Evolutionary conservation across 176 grass and related monocot species (phyloP), one percentile per base, ranked within the genome.

Genomic region (Musa schizocarpa): DNA sequence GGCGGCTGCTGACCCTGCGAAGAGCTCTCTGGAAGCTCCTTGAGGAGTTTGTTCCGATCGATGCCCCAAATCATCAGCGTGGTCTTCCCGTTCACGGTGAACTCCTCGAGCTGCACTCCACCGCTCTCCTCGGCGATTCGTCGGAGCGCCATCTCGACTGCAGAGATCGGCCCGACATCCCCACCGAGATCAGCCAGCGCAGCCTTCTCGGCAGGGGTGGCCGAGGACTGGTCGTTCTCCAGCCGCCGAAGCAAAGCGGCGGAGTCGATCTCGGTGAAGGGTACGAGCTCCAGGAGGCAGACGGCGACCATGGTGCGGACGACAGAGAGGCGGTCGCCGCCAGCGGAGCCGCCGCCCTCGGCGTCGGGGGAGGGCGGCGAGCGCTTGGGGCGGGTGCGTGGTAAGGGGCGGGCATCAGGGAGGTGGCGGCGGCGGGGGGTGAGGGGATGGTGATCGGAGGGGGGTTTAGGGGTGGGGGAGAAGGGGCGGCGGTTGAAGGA

Each of bases 51-150:
- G 79, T 75, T 98, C 74, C 95, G 86, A 89, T 94, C 95, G 50
- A 98, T 94, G 52, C 80, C 88, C 90, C 95, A 91, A 61, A 98
- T 85, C 90, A 98, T 94, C 27, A 90, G 73, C 87, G 89, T 85
- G 58, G 87, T 80, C 75, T 91, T 92, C 53, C 90, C 95, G 43
- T 86, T 91, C 70, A 98, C 82, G 63, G 89, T 72, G 78, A 92
- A 85, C 69, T 98, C 95, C 80, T 93, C 90, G 53, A 87, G 81
- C 78, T 98, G 95, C 53, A 94, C 82, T 19, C 84, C 86, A 9
- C 95, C 95, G 69, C 76, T 73, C 69, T 94, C 88, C 63, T 98
- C 95, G 2, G 84, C 88, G 69, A 98, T 98, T 63, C 84, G 80
- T 56, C 88, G 84, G 73, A 98, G 95, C 9, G 90, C 90, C 17